Conservation (phyloP, 139 green algal genomes). For the Pleodorina starrii region DNA sequence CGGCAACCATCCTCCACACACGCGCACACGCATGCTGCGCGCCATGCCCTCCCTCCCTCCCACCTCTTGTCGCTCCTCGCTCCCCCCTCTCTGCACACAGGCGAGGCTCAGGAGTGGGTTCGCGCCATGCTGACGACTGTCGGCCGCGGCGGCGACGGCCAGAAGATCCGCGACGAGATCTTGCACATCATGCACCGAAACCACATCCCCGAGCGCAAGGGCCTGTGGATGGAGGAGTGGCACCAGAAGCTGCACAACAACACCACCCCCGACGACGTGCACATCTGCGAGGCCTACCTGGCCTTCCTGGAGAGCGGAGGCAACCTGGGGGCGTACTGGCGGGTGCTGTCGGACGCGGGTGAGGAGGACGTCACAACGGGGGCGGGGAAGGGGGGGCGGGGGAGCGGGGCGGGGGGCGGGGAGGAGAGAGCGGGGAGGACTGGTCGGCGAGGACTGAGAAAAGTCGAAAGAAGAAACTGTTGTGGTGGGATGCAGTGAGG, state of each 20-base stretch:
- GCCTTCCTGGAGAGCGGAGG: constrained; percentile 88
- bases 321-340: constrained; percentile 93
- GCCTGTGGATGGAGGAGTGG: constrained; percentile 85
- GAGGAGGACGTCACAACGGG: too few species aligned
- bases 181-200: constrained; percentile 99
- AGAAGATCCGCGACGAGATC: constrained; percentile 98
- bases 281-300: constrained; percentile 98
- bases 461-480: too few species aligned
- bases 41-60: too few species aligned
- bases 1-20: too few species aligned
- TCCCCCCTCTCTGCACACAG: too few species aligned
- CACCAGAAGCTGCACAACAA: constrained; percentile 99
- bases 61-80: too few species aligned
- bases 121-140: constrained; percentile 90
- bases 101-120: constrained; percentile 92
- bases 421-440: too few species aligned
- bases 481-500: too few species aligned
- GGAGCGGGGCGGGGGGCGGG: too few species aligned
- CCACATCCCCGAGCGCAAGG: constrained; percentile 81
- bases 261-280: constrained; percentile 98
- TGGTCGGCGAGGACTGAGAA: too few species aligned
- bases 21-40: too few species aligned
- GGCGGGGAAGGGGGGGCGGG: too few species aligned
- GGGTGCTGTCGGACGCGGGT: constrained; percentile 85
- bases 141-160: constrained; percentile 94